Conservation (phyloP, 306 rosid species). For the Argentina anserina region DNA sequence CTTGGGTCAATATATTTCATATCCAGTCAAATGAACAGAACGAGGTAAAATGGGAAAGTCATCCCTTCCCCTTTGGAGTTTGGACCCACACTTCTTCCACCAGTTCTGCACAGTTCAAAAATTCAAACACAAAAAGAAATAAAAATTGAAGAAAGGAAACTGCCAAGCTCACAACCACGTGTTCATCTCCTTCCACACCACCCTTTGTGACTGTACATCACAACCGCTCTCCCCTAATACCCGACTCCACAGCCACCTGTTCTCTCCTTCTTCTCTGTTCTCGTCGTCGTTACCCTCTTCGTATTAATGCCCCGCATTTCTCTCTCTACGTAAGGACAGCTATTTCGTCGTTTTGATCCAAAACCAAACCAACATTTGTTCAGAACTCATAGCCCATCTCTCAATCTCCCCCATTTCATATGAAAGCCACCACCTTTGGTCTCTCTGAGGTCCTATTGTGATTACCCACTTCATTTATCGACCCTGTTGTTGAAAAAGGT, state of each 20-base stretch:
- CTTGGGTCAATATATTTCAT: too few species aligned
- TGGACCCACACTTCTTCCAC: too few species aligned
- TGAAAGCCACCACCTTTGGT: background rate
- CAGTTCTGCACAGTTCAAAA: background rate
- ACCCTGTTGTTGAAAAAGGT: conserved; percentile 18
- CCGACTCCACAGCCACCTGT: conserved; percentile 34
- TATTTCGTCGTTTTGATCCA: conserved; percentile 13
- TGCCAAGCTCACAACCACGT: conserved; percentile 21
- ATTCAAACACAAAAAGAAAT: background rate
- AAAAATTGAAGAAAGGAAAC: background rate
- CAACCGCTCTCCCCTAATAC: conserved; percentile 16
- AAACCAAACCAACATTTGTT: background rate
- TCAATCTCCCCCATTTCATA: conserved; percentile 7
- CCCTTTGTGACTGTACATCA: conserved; percentile 27
- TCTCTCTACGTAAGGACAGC: background rate
- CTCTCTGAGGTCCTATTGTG: conserved; percentile 2
- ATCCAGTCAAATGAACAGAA: background rate
- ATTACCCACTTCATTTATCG: conserved; percentile 9
- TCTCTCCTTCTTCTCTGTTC: background rate
- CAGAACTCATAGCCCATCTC: background rate
- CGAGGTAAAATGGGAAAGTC: background rate
- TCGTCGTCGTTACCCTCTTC: background rate
- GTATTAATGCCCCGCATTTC: conserved; percentile 17
- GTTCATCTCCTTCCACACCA: conserved; percentile 6
- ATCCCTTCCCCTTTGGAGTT: background rate